These are phyloP conservation scores for Liriodendron chinense DNA, from an alignment of 164 flowering plant species.

Conservation along the genomic window DNA sequence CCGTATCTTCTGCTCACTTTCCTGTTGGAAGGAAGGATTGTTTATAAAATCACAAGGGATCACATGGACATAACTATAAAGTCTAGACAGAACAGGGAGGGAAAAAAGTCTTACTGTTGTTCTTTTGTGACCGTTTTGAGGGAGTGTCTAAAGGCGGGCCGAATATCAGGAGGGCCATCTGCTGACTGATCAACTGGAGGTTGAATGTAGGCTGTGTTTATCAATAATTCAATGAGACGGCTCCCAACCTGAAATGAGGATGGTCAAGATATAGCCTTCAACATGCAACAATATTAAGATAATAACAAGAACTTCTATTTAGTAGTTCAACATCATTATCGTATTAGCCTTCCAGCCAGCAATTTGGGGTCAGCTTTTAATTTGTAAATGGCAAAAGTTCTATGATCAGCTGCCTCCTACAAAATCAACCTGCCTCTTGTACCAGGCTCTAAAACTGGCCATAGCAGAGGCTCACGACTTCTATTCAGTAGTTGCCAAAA, in stretches of 20 bases:
- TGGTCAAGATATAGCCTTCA: not conserved
- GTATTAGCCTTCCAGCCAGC: not conserved
- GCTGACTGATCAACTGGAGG: conserved; percentile 66
- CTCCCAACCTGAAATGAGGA: conserved; percentile 69
- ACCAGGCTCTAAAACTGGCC: not conserved
- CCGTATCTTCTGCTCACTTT: conserved; percentile 49
- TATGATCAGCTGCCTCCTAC: not conserved
- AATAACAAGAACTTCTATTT: not conserved
- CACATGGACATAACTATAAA: not conserved
- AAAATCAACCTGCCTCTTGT: not conserved
- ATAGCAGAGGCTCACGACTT: not conserved
- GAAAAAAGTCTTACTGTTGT: conserved; percentile 29
- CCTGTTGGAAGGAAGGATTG: conserved; percentile 36
- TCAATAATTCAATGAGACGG: conserved; percentile 77
- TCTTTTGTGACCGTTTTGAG: conserved; percentile 42
- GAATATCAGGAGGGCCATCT: conserved; percentile 75
- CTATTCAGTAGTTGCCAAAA: not conserved
- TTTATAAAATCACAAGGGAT: not conserved
- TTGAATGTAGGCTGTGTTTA: conserved; percentile 82
- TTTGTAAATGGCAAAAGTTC: not conserved
- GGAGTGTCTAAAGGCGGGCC: conserved; percentile 85
- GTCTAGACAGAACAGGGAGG: not conserved
- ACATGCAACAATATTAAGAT: conserved; percentile 1
- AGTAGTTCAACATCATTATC: not conserved
- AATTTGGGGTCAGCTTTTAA: not conserved